These are phyloP conservation scores for Coleophoma cylindrospora DNA, from an alignment of 2,329 filamentous ascomycete species.

Conservation along the genomic window DNA sequence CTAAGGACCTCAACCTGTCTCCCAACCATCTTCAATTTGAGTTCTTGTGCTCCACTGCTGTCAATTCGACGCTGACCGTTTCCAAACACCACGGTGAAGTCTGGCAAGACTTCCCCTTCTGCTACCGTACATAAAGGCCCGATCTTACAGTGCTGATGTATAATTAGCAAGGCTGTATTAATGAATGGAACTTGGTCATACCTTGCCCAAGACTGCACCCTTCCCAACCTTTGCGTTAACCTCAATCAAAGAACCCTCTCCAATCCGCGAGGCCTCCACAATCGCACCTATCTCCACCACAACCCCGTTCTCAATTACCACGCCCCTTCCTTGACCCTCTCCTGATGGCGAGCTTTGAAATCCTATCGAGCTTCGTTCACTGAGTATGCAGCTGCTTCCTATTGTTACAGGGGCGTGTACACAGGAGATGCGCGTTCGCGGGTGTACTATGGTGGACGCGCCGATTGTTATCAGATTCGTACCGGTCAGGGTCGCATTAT, in stretches of 20 bases:
- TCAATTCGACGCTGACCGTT: slow-evolving; percentile 54
- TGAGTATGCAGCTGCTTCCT: slow-evolving; percentile 76
- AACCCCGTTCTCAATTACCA: slow-evolving; percentile 55
- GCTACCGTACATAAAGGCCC: slow-evolving; percentile 57
- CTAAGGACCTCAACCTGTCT: slow-evolving; percentile 64
- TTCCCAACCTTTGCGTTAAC: slow-evolving; percentile 56
- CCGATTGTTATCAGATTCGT: slow-evolving; percentile 74
- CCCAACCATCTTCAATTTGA: slow-evolving; percentile 58
- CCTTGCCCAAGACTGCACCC: slow-evolving; percentile 59
- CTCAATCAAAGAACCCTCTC: slow-evolving; percentile 54
- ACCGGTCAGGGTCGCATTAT: slow-evolving; percentile 61
- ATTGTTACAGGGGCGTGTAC: slow-evolving; percentile 74
- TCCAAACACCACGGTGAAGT: slow-evolving; percentile 67
- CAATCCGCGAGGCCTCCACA: slow-evolving; percentile 46
- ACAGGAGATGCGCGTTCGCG: slow-evolving; percentile 74
- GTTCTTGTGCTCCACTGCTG: slow-evolving; percentile 53
- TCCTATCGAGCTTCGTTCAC: slow-evolving; percentile 61
- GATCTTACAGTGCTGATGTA: slow-evolving; percentile 60
- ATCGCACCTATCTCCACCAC: slow-evolving; percentile 54
- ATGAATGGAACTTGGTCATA: slow-evolving; percentile 25
- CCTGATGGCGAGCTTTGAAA: slow-evolving; percentile 27
- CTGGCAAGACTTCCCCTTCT: slow-evolving; percentile 53
- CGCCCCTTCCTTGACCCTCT: slow-evolving; percentile 20
- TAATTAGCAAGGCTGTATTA: slow-evolving; percentile 1
- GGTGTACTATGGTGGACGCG: slow-evolving; percentile 78